phyloP scores from a whole-genome alignment of 176 grass and related monocot genomes.

The Stipa capillata region DNA sequence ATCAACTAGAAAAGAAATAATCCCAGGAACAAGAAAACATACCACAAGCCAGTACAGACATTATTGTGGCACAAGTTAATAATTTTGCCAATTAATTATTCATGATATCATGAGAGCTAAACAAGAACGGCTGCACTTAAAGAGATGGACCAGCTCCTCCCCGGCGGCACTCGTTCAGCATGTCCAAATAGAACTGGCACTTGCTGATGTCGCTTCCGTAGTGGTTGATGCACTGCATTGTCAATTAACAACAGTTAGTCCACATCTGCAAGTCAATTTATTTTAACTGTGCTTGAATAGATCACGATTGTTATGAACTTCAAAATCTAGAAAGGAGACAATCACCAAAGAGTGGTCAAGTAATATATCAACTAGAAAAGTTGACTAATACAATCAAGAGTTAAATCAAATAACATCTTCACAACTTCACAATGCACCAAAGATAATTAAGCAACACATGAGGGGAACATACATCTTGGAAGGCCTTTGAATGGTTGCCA shows the following conservation, averaged over 20 bases:
- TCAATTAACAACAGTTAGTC: not conserved
- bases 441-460: not conserved
- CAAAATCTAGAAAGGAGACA: not conserved
- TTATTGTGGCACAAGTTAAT: not conserved
- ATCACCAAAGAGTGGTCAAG: no score
- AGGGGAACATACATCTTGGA: conserved; percentile 74
- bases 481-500: conserved; percentile 51
- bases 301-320: not conserved
- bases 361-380: no score
- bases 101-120: not conserved
- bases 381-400: not conserved
- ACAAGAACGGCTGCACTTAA: not conserved
- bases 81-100: conserved; percentile 4
- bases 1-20: not conserved
- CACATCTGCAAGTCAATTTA: not conserved
- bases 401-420: not conserved
- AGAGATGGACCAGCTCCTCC: conserved; percentile 11
- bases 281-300: no score
- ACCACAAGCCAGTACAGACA: not conserved
- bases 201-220: conserved; percentile 56
- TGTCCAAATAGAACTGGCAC: conserved; percentile 74
- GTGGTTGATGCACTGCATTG: conserved; percentile 54
- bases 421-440: not conserved
- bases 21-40: not conserved
- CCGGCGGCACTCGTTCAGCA: conserved; percentile 59